Evolutionary conservation across 2,329 filamentous ascomycete genomes (phyloP).

Genomic region (Tolypocladium cylindrosporum): DNA sequence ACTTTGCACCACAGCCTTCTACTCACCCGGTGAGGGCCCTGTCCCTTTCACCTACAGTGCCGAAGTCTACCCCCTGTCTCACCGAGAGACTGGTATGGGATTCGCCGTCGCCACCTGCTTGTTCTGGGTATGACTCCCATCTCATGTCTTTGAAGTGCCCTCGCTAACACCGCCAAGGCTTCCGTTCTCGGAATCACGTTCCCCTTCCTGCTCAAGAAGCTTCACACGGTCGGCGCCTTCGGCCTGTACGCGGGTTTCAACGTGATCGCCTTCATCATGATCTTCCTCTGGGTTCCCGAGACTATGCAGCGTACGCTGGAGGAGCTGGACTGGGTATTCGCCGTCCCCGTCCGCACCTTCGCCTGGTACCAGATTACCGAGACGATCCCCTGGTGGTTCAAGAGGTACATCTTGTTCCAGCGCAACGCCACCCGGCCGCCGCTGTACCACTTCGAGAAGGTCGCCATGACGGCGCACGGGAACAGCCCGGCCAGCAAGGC

Average conservation of each 20-base stretch:
- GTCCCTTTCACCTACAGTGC: slow-evolving; percentile 54
- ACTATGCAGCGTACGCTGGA: slow-evolving; percentile 44
- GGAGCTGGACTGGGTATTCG: slow-evolving; percentile 41
- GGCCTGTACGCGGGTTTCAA: slow-evolving; percentile 48
- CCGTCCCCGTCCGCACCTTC: slow-evolving; percentile 33
- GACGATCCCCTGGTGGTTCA: slow-evolving; percentile 22
- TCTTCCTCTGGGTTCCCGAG: slow-evolving; percentile 38
- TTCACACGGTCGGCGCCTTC: slow-evolving; percentile 27
- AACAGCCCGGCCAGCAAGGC: background rate
- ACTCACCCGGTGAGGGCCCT: slow-evolving; percentile 54
- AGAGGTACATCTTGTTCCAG: slow-evolving; percentile 21
- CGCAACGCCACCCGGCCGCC: slow-evolving; percentile 20
- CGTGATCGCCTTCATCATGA: slow-evolving; percentile 41
- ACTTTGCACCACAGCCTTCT: slow-evolving; percentile 32
- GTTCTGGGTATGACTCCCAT: slow-evolving; percentile 27
- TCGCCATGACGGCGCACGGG: slow-evolving; percentile 4
- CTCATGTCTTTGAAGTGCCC: background rate
- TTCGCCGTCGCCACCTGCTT: slow-evolving; percentile 52
- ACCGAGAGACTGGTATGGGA: slow-evolving; percentile 54
- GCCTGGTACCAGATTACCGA: slow-evolving; percentile 24
- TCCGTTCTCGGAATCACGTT: slow-evolving; percentile 41
- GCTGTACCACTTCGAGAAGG: slow-evolving; percentile 25
- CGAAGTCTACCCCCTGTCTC: slow-evolving; percentile 54
- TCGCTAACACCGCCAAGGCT: slow-evolving; percentile 14
- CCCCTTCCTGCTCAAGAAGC: slow-evolving; percentile 32